These are phyloP conservation scores for Brassica carinata DNA, from an alignment of 345 rosid species.

Conservation along the genomic window DNA sequence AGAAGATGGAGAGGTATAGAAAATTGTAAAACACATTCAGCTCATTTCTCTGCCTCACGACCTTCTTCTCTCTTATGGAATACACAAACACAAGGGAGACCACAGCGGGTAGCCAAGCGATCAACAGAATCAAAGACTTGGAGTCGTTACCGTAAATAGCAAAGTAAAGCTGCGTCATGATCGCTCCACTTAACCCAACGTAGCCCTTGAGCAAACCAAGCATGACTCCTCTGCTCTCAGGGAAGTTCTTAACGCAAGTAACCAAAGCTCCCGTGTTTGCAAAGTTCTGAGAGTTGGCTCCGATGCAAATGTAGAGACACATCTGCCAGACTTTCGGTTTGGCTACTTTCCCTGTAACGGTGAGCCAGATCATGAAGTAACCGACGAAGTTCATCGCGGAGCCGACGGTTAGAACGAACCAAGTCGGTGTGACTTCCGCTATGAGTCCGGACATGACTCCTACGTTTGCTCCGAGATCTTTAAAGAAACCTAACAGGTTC, in stretches of 20 bases:
- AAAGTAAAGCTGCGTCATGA: conserved; percentile 75
- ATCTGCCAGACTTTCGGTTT: conserved; percentile 80
- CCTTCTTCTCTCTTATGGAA: conserved; percentile 56
- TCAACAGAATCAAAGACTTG: conserved; percentile 68
- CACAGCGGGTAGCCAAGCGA: conserved; percentile 86
- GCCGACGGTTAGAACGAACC: conserved; percentile 78
- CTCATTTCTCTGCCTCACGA: conserved; percentile 61
- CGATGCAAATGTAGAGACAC: conserved; percentile 76
- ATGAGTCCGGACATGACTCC: conserved; percentile 79
- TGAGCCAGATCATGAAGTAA: conserved; percentile 84
- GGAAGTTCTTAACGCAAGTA: conserved; percentile 85
- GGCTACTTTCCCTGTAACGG: conserved; percentile 64
- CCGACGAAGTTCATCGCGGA: conserved; percentile 83
- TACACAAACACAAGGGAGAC: conserved; percentile 70
- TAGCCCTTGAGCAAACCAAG: conserved; percentile 81
- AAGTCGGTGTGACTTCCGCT: conserved; percentile 86
- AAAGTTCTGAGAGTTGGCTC: conserved; percentile 86
- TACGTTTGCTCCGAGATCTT: conserved; percentile 87
- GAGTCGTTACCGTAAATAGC: conserved; percentile 82
- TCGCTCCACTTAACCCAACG: conserved; percentile 84
- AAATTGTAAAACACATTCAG: conserved; percentile 60
- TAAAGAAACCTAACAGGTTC: conserved; percentile 77
- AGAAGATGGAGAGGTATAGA: conserved; percentile 54
- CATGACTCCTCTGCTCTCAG: conserved; percentile 81
- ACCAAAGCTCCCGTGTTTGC: conserved; percentile 89